phyloP scores from a whole-genome alignment of 2,329 filamentous ascomycete species.

The Sclerotinia glacialis region DNA sequence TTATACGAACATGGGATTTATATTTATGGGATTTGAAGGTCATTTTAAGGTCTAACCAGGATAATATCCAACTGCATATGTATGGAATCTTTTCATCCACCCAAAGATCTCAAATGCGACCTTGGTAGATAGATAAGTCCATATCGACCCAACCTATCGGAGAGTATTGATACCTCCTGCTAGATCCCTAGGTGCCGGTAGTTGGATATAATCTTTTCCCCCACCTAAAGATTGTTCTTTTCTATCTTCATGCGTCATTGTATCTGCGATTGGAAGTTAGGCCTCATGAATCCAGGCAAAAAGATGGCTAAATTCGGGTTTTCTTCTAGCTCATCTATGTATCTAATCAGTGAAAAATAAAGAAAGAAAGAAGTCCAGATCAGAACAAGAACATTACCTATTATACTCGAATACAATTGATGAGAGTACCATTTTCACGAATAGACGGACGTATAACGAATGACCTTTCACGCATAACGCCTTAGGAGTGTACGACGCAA shows the following conservation, averaged over 20 bases:
- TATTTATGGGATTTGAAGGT: neutral
- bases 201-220: neutral
- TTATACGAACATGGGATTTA: too few species aligned
- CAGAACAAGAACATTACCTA: neutral
- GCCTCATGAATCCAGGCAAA: slow-evolving; percentile 1
- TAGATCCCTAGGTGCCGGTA: too few species aligned
- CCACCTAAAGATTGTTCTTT: neutral
- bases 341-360: neutral
- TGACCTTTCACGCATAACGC: neutral
- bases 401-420: neutral
- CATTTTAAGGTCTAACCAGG: neutral
- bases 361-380: neutral
- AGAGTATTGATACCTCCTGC: neutral
- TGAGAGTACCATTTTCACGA: neutral
- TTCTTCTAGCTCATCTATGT: neutral
- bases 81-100: neutral
- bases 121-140: neutral
- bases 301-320: neutral
- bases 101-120: too few species aligned
- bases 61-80: slow-evolving; percentile 6
- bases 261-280: slow-evolving; percentile 1
- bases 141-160: neutral
- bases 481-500: neutral
- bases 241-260: neutral
- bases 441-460: neutral